Base-by-base conservation (phyloP, 1,284 basidiomycete species). In the Austroboletus niveus region DNA sequence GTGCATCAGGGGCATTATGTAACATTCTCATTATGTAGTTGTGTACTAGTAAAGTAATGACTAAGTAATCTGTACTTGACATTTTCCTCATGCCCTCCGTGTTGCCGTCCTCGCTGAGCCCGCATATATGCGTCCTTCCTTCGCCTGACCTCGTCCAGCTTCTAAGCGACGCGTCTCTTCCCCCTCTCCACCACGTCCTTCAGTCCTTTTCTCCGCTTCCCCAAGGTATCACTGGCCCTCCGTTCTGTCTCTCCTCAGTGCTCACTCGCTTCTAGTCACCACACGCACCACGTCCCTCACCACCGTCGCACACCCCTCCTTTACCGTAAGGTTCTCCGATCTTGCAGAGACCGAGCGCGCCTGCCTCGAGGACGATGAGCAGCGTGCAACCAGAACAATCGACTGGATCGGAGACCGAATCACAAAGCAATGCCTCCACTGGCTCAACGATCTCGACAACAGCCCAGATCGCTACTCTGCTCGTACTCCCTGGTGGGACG, bases 151-250 rank as follows among this genome's bases (percentile, higher is more conserved):
- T 92, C 30, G 69, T 72, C 45, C 76, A 81, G 27, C 73, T 89
- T 36, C 69, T 92, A 42, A 66, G 73, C 36, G 63, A 74, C 4
- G 75, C 81, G 8, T 78, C 79, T 1, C 70, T 92, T 12, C 89
- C 89, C 1, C 74, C 82, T 27, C 69, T 92, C 15, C 80, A 81
- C 29, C 75, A 85, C 58, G 78, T 92, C 45, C 74, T 92, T 20
- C 88, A 91, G 63, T 88, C 87, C 8, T 92, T 92, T 62, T 87
- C 88, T 3, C 89, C 89, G n/a, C 72, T 92, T 48, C 82, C 87
- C 4, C 82, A 89, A 76, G 86, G 89, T 87, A 68, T 48, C 68
- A 60, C 17, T 11, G 40, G 20, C 17, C 22, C 39, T 48, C 35
- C 11, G 38, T 36, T 4, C 38, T 39, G 49, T 12, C 24, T 31